Evolutionary conservation across 2,329 filamentous ascomycete species (phyloP).

Genomic region (Zarea fungicola): DNA sequence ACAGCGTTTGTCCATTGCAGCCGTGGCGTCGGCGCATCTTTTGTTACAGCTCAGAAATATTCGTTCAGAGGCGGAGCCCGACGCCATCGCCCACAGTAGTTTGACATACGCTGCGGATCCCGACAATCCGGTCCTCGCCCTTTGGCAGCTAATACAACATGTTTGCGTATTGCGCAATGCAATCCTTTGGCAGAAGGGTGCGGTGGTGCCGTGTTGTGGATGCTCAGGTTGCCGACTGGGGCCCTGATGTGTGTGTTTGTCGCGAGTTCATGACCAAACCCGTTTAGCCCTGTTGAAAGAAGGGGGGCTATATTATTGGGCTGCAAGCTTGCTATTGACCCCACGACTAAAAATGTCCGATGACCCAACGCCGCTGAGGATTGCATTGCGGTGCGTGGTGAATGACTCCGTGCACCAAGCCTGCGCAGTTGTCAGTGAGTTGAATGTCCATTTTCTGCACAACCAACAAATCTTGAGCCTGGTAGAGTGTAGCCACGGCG

Average conservation of each 20-base stretch:
- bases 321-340: no score
- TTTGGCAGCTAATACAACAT: not conserved
- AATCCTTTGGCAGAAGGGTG: not conserved
- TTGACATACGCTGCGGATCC: slow-evolving; percentile 10
- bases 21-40: slow-evolving; percentile 5
- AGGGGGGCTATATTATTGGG: not conserved
- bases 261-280: no score
- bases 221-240: not conserved
- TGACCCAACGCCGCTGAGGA: not conserved
- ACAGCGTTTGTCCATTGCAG: slow-evolving; percentile 3
- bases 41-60: slow-evolving; percentile 12
- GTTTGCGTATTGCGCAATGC: not conserved
- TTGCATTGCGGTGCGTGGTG: not conserved
- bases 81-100: not conserved
- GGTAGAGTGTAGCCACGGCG: not conserved
- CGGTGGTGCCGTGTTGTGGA: no score
- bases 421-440: not conserved
- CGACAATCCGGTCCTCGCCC: slow-evolving; percentile 6
- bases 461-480: slow-evolving; percentile 4
- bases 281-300: no score
- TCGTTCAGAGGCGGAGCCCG: slow-evolving; percentile 1
- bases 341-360: not conserved
- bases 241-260: not conserved
- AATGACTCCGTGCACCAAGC: not conserved
- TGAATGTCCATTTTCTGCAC: not conserved